A percentile compares a stretch with the other conserved stretches of the same genome.
phyloP scores from a whole-genome alignment of 306 rosid genomes.

The Cucumis melo region DNA sequence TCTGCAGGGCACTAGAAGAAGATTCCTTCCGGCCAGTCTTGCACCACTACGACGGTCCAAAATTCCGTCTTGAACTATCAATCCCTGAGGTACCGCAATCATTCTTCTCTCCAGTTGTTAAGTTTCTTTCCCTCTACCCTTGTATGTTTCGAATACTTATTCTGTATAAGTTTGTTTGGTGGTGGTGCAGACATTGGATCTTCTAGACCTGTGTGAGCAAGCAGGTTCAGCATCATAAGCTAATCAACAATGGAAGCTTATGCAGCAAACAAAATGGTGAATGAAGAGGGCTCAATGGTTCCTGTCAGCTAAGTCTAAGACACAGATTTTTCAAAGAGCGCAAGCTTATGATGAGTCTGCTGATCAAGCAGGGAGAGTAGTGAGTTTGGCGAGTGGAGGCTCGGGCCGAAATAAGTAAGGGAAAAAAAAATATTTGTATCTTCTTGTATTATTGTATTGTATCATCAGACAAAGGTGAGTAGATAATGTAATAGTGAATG shows the following conservation, averaged over 20 bases:
- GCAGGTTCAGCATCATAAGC: conserved; percentile 77
- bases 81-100: conserved; percentile 66
- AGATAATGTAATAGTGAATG: conserved; percentile 1
- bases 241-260: conserved; percentile 20
- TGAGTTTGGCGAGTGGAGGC: neutral
- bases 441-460: conserved; percentile 12
- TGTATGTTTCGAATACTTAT: neutral
- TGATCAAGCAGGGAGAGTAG: conserved; percentile 9
- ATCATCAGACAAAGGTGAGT: conserved; percentile 27
- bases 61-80: conserved; percentile 97
- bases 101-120: neutral
- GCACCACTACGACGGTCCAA: conserved; percentile 98
- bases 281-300: conserved; percentile 37
- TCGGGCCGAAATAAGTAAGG: conserved; percentile 2
- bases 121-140: neutral
- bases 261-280: conserved; percentile 6
- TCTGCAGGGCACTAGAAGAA: conserved; percentile 95
- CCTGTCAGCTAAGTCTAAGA: conserved; percentile 34
- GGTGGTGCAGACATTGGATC: conserved; percentile 75
- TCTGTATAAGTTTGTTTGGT: neutral
- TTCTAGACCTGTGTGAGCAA: conserved; percentile 87
- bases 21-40: conserved; percentile 96
- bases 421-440: neutral
- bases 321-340: conserved; percentile 82
- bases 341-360: conserved; percentile 71